Base-by-base conservation (phyloP, 176 grass and related monocot species). In the Microstegium vimineum region DNA sequence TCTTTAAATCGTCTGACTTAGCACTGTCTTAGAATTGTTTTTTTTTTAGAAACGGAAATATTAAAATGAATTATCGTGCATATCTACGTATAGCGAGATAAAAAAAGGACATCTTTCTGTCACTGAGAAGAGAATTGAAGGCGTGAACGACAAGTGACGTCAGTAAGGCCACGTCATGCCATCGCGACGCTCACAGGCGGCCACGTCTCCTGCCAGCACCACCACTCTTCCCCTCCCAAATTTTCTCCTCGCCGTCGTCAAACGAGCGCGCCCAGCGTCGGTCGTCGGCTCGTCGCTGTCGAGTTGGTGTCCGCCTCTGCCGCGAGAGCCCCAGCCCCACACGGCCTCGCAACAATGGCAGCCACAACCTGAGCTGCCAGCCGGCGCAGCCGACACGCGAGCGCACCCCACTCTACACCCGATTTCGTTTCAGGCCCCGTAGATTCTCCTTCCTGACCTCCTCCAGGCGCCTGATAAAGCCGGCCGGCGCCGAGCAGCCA, bases 321-420 rank as follows among this genome's bases (percentile, higher is more conserved):
- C 76, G 10, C 26, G 38, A 65, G 76, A 33, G 61, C 18, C 61
- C 60, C 76, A 66, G 52, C 22, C 52, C 52, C 22, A 57, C 40
- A 33, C 11, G 62, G 41, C 62, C 62, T 11, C 11, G 62, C 41
- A 36, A 45, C 43, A 68, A 38, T 30, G 73, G 41, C 73, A 38
- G 62, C 82, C 82, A 84, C 82, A 84, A 22, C 32, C 34, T 52
- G 63, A 35, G 30, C 30, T 56, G n/a, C 52, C 71, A 54, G 31
- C 57, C 82, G 5, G 1, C 72, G 34, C 31, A n/a, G 60, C 82
- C 40, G 61, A 60, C 82, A 68, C 73, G 42, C 72, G 59, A 69
- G 5, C 23, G 1, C 59, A 62, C 59, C 62, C 27, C 62, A 4
- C n/a, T 52, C 73, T 66, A 70, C 79, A 71, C 15, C 47, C 1